A percentile compares a stretch with the other conserved stretches of the same genome.
Evolutionary conservation across 2,329 filamentous ascomycete genomes (phyloP).

Genomic region (Epichloe bromicola): DNA sequence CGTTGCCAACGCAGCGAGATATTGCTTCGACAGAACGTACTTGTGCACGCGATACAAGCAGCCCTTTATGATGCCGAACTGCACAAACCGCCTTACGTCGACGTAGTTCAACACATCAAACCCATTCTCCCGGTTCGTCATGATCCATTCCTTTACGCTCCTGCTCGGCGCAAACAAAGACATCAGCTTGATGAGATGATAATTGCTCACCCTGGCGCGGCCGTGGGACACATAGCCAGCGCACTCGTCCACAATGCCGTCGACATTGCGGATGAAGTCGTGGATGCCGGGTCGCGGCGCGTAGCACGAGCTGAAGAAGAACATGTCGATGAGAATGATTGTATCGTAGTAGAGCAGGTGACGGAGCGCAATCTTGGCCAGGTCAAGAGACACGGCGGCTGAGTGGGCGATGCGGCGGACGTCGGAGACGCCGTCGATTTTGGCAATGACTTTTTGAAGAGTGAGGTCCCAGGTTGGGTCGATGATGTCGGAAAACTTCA

Average conservation of each 20-base stretch:
- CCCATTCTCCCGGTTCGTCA: constrained; percentile 54
- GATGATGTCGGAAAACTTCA: constrained; percentile 50
- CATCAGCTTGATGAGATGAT: constrained; percentile 70
- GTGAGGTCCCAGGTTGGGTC: constrained; percentile 64
- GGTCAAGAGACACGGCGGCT: constrained; percentile 74
- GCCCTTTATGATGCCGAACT: constrained; percentile 92
- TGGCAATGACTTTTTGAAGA: constrained; percentile 63
- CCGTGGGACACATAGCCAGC: constrained; percentile 60
- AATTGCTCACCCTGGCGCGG: constrained; percentile 36
- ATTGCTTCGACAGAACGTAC: constrained; percentile 62
- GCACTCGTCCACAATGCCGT: constrained; percentile 74
- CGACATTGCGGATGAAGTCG: constrained; percentile 63
- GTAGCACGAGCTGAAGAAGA: constrained; percentile 88
- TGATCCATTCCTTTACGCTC: constrained; percentile 77
- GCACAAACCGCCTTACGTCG: constrained; percentile 82
- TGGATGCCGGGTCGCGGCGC: constrained; percentile 66
- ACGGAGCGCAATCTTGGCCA: constrained; percentile 74
- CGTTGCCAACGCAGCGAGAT: constrained; percentile 41
- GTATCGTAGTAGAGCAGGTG: constrained; percentile 92
- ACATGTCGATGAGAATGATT: constrained; percentile 81
- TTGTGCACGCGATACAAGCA: constrained; percentile 88
- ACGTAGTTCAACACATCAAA: constrained; percentile 59
- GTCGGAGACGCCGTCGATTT: constrained; percentile 84
- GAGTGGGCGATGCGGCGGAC: constrained; percentile 75
- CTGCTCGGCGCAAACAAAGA: constrained; percentile 71